phyloP scores from a whole-genome alignment of 345 rosid species.

The Brassica incana region DNA sequence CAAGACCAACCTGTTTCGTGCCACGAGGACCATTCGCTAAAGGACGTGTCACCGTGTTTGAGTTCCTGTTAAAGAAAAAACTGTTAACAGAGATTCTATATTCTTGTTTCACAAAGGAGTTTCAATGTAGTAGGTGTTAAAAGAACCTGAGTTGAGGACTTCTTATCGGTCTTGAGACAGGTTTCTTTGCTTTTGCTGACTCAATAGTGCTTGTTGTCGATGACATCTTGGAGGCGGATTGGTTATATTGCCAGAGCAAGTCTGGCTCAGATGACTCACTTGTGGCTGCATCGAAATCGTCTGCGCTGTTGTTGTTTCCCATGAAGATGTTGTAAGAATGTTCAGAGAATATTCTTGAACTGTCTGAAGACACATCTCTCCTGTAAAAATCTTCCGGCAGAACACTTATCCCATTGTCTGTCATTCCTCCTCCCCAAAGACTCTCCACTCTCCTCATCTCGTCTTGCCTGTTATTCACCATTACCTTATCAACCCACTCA shows the following conservation, averaged over 20 bases:
- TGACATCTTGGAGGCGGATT: constrained; percentile 51
- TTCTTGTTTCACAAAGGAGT: background rate
- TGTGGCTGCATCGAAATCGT: constrained; percentile 83
- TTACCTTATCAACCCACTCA: constrained; percentile 95
- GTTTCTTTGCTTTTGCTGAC: constrained; percentile 50
- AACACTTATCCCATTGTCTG: constrained; percentile 40
- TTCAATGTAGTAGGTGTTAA: background rate
- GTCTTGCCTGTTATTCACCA: constrained; percentile 93
- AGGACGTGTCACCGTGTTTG: constrained; percentile 52
- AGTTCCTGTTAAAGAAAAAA: constrained; percentile 42
- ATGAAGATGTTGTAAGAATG: constrained; percentile 65
- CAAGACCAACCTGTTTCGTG: constrained; percentile 50
- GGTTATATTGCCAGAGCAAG: constrained; percentile 87
- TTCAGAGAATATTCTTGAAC: constrained; percentile 63
- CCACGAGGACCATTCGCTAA: constrained; percentile 55
- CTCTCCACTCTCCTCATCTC: constrained; percentile 40
- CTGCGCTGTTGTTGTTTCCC: constrained; percentile 53
- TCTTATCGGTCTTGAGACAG: constrained; percentile 53
- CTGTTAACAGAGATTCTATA: background rate
- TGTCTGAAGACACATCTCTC: constrained; percentile 63
- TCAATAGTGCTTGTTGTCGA: constrained; percentile 49
- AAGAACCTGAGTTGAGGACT: constrained; percentile 53
- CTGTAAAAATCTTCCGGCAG: constrained; percentile 60
- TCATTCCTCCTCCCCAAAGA: constrained; percentile 58
- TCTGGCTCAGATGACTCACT: constrained; percentile 92